Percentiles rank a stretch among this genome's conserved stretches.
Evolutionary conservation across 208 protist genomes (phyloP).

Genomic region (Crithidia bombi): DNA sequence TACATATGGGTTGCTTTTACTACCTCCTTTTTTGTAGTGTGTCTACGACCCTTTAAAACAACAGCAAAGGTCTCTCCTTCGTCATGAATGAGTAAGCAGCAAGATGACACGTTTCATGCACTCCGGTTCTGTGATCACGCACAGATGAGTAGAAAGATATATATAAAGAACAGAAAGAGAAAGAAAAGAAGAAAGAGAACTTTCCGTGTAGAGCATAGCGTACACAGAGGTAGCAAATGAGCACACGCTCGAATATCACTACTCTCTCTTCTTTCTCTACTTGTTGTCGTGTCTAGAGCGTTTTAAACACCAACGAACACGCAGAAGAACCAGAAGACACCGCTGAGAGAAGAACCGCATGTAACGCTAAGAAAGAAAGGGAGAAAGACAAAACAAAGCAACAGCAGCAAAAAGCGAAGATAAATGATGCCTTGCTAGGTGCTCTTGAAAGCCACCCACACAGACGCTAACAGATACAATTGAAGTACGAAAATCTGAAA

Average conservation of each 20-base stretch:
- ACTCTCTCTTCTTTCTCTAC: background rate
- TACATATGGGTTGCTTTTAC: too few relatives aligned
- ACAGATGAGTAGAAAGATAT: background rate
- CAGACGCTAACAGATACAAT: constrained; percentile 7
- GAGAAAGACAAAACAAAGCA: background rate
- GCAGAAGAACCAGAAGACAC: too few relatives aligned
- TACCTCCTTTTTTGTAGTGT: too few relatives aligned
- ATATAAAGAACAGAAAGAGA: background rate
- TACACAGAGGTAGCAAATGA: constrained; percentile 12
- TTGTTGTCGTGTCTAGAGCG: background rate
- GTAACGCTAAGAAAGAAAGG: background rate
- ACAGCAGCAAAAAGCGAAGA: background rate
- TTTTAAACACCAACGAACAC: too few relatives aligned
- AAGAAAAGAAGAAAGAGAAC: constrained; percentile 5
- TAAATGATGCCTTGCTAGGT: constrained; percentile 1
- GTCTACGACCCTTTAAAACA: background rate
- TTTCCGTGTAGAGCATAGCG: too few relatives aligned
- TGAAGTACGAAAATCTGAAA: background rate
- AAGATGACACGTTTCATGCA: too few relatives aligned
- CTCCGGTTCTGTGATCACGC: background rate
- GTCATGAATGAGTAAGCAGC: too few relatives aligned
- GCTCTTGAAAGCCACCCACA: constrained; percentile 8
- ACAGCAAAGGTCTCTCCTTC: background rate
- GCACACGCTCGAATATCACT: constrained; percentile 18
- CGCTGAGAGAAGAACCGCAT: too few relatives aligned